phyloP scores from a whole-genome alignment of 371 early-diverging fungal genomes.

The Mucor racemosus region DNA sequence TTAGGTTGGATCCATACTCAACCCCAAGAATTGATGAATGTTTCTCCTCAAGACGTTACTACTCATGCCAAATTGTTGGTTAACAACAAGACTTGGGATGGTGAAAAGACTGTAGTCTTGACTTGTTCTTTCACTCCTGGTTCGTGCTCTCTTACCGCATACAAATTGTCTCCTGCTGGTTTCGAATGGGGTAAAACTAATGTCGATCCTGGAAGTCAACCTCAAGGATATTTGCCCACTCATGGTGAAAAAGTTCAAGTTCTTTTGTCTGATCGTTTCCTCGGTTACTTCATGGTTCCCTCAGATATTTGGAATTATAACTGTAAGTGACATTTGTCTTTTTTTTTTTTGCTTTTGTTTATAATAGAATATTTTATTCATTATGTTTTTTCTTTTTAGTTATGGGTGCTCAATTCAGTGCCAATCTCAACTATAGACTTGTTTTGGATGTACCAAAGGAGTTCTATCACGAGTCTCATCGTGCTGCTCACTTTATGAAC shows the following conservation, averaged over 20 bases:
- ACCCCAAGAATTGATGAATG: slow-evolving; percentile 91
- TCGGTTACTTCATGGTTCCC: slow-evolving; percentile 98
- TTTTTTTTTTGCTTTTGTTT: neutral
- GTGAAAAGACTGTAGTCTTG: slow-evolving; percentile 88
- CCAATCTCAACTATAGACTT: slow-evolving; percentile 90
- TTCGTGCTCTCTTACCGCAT: slow-evolving; percentile 94
- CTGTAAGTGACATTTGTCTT: slow-evolving; percentile 31
- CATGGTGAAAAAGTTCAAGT: slow-evolving; percentile 96
- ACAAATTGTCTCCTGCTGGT: slow-evolving; percentile 93
- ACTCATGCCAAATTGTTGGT: slow-evolving; percentile 89
- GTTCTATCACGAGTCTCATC: slow-evolving; percentile 96
- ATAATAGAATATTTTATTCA: neutral
- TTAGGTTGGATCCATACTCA: slow-evolving; percentile 98
- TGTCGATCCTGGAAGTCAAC: slow-evolving; percentile 77
- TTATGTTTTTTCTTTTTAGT: slow-evolving; percentile 22
- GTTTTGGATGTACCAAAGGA: slow-evolving; percentile 93
- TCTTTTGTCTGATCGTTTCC: slow-evolving; percentile 91
- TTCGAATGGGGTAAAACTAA: slow-evolving; percentile 95
- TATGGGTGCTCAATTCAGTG: slow-evolving; percentile 90
- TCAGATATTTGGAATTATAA: slow-evolving; percentile 95
- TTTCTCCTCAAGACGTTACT: slow-evolving; percentile 91
- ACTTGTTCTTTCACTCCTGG: slow-evolving; percentile 98
- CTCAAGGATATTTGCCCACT: slow-evolving; percentile 86
- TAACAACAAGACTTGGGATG: slow-evolving; percentile 93
- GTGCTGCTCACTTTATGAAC: slow-evolving; percentile 95